These are phyloP conservation scores for Ilyonectria robusta DNA, from an alignment of 2,329 filamentous ascomycete species.

Conservation along the genomic window DNA sequence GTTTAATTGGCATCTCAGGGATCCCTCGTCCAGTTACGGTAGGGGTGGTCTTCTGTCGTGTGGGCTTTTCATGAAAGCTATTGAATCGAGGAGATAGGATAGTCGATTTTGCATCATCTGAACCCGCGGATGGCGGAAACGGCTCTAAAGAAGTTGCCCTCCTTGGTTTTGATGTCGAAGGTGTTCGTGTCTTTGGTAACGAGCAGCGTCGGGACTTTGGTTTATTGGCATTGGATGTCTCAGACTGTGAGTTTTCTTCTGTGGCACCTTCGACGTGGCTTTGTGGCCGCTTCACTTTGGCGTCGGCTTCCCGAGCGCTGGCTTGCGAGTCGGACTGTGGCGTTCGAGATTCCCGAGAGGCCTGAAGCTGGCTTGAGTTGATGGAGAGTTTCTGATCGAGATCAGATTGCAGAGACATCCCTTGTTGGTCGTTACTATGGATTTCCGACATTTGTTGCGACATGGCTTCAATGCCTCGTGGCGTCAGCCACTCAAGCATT, in stretches of 20 bases:
- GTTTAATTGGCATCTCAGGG: slow-evolving; percentile 54
- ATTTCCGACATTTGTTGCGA: slow-evolving; percentile 52
- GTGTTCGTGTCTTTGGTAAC: slow-evolving; percentile 28
- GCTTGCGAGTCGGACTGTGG: slow-evolving; percentile 7
- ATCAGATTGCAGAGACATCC: slow-evolving; percentile 7
- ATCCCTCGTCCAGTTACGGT: slow-evolving; percentile 48
- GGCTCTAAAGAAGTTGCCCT: slow-evolving; percentile 52
- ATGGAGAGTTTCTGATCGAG: not conserved
- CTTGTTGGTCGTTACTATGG: slow-evolving; percentile 12
- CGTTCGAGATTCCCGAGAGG: slow-evolving; percentile 11
- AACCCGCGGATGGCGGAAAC: slow-evolving; percentile 40
- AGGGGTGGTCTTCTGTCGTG: slow-evolving; percentile 48
- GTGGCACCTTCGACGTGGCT: slow-evolving; percentile 3
- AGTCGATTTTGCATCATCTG: slow-evolving; percentile 50
- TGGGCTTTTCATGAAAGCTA: slow-evolving; percentile 54
- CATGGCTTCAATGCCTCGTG: slow-evolving; percentile 67
- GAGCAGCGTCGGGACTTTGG: slow-evolving; percentile 31
- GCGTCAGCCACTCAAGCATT: slow-evolving; percentile 80
- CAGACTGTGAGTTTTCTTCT: slow-evolving; percentile 11
- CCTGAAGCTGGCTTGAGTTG: not conserved
- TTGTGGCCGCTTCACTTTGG: slow-evolving; percentile 9
- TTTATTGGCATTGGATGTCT: slow-evolving; percentile 14
- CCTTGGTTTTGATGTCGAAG: slow-evolving; percentile 47
- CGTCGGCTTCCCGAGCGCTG: slow-evolving; percentile 20
- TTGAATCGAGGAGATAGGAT: slow-evolving; percentile 51